Evolutionary conservation across 2,329 filamentous ascomycete genomes (phyloP), one percentile per base, ranked within the genome.

Genomic region (Rhinocladiella mackenziei): DNA sequence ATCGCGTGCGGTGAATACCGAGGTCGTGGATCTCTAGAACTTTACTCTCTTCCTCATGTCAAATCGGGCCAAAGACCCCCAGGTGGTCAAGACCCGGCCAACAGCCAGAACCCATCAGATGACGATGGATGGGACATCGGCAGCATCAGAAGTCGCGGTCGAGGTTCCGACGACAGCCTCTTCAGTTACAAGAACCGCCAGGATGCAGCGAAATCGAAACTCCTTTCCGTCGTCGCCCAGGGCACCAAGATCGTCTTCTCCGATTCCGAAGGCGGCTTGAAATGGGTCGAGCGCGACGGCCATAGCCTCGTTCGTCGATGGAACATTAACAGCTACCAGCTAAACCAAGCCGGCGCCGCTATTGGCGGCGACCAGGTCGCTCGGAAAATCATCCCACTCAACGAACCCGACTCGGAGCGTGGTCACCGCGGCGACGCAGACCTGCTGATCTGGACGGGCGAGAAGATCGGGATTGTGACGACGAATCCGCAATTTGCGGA

Each of bases 1-100:
- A 77, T 95, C 39, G 86, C 88, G 2, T 86, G 85, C 28, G 91
- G 89, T 4, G 86, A 91, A 60, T 96, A 96, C 68, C 94, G 92
- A 56, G 87, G 84, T 22, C 89, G 92, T 63, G 91, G 91, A 1
- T 89, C 85, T 0, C 71, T 97, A 2, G 91, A 97, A 60, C 69
- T 95, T n/a, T 95, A 94, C 62, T 10, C 66, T 87, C 1, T 70
- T 67, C 17, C 65, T 65, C 40, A 56, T 55, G 9, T 51, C 50
- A 40, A 45, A 47, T 48, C 53, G n/a, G 26, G 26, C 23, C 35
- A 36, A 14, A 26, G 26, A 4, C 32, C 17, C 13, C 13, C 20
- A 9, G 18, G 25, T 10, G 29, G 20, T 25, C 25, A 30, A 20
- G 40, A 33, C 9, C 22, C 19, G 6, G 17, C 30, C 5, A 30